Conservation (phyloP, 2,329 filamentous ascomycete genomes). For the Orbilia blumenaviensis region DNA sequence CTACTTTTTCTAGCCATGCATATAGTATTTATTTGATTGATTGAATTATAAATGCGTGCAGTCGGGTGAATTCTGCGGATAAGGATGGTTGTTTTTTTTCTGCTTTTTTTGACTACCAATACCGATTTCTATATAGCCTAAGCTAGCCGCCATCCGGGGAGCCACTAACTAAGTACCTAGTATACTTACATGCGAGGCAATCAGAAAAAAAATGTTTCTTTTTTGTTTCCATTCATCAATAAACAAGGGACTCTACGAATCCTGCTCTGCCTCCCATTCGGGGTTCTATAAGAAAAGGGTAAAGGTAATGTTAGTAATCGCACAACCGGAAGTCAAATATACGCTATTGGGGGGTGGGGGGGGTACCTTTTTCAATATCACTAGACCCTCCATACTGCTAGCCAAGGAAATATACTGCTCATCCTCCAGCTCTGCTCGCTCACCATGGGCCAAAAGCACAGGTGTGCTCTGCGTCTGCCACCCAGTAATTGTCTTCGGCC, state of each 20-base stretch:
- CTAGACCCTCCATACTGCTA: slow-evolving; percentile 89
- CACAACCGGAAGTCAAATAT: not conserved
- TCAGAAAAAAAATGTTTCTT: slow-evolving; percentile 5
- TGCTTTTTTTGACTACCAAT: slow-evolving; percentile 6
- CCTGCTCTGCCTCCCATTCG: slow-evolving; percentile 50
- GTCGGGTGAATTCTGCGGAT: not conserved
- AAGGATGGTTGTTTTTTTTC: slow-evolving; percentile 3
- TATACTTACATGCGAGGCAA: slow-evolving; percentile 40
- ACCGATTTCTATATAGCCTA: slow-evolving; percentile 48
- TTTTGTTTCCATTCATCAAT: not conserved
- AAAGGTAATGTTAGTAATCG: not conserved
- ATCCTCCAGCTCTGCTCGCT: slow-evolving; percentile 95
- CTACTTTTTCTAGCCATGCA: not conserved
- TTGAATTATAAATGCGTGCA: not conserved
- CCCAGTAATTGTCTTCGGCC: slow-evolving; percentile 98
- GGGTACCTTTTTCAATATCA: slow-evolving; percentile 84
- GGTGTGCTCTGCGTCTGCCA: slow-evolving; percentile 99
- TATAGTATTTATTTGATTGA: not conserved
- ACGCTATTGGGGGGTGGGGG: not conserved
- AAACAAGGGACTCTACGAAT: slow-evolving; percentile 26
- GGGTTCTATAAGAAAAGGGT: slow-evolving; percentile 38
- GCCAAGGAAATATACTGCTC: slow-evolving; percentile 95
- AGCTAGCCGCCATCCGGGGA: slow-evolving; percentile 14
- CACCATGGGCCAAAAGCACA: slow-evolving; percentile 90
- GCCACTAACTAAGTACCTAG: no score